A percentile compares a stretch with the other conserved stretches of the same genome.
These are phyloP conservation scores for Sugiyamaella qingdaonensis DNA, from an alignment of 805 yeast genomes.

Conservation along the genomic window DNA sequence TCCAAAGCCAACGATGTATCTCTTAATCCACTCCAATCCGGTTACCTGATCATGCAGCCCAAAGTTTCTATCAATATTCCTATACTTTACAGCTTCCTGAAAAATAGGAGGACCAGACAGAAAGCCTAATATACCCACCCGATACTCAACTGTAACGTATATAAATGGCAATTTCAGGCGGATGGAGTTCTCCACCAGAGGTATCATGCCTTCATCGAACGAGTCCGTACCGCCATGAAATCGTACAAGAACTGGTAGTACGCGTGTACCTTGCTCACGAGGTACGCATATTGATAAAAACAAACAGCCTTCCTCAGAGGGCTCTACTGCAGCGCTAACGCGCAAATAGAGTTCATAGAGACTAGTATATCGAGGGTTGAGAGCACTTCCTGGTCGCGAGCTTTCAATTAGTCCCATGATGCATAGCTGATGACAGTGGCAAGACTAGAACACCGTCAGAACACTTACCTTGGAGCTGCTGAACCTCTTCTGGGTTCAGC, in stretches of 20 bases:
- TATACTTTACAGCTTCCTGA: conserved; percentile 15
- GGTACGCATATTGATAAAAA: not conserved
- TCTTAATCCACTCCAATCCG: conserved; percentile 35
- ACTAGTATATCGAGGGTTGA: too few species aligned
- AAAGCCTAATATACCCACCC: conserved; percentile 36
- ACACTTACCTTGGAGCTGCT: too few species aligned
- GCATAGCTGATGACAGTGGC: too few species aligned
- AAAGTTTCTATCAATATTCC: conserved; percentile 23
- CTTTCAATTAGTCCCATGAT: too few species aligned
- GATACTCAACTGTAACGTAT: conserved; percentile 30
- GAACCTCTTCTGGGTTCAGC: too few species aligned
- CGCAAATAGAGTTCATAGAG: too few species aligned
- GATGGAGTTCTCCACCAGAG: conserved; percentile 7
- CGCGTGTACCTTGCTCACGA: not conserved
- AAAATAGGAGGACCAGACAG: conserved; percentile 25
- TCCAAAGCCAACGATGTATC: conserved; percentile 34
- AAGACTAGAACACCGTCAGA: too few species aligned
- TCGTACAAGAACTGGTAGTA: conserved; percentile 29
- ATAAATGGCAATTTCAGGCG: conserved; percentile 19
- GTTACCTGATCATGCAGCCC: conserved; percentile 36
- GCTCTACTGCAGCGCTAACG: not conserved
- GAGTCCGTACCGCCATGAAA: conserved; percentile 33
- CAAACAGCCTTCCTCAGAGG: not conserved
- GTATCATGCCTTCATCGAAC: conserved; percentile 20
- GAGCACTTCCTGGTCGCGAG: too few species aligned